Conservation (phyloP, 1,284 basidiomycete species). For the Chalciporus sp. region DNA sequence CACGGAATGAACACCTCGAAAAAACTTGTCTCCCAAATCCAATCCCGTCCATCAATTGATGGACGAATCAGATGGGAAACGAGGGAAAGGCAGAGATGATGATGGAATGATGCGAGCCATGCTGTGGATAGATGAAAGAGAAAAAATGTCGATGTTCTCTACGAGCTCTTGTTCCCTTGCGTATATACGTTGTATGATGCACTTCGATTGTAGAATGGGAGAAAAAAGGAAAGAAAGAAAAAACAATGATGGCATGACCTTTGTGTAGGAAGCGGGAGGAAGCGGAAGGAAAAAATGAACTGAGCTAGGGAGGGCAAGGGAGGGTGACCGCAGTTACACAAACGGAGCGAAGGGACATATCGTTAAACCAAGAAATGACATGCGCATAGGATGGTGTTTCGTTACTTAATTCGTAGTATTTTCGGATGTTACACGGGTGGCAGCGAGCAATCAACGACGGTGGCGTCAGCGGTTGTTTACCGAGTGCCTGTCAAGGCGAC, state of each 20-base stretch:
- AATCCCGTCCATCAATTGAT: background rate
- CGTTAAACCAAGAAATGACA: conserved; percentile 1
- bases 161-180: conserved; percentile 4
- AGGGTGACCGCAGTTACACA: background rate
- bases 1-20: too few relatives aligned
- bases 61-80: background rate
- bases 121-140: background rate
- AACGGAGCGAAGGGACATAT: background rate
- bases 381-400: conserved; percentile 9
- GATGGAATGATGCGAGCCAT: conserved; percentile 4
- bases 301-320: background rate
- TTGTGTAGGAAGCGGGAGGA: background rate
- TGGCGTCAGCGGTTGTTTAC: conserved; percentile 12
- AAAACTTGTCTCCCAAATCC: too few relatives aligned
- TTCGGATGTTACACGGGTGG: background rate
- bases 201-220: background rate
- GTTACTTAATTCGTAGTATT: conserved; percentile 12
- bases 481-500: conserved; percentile 37
- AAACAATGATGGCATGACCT: background rate
- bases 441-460: background rate
- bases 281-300: background rate
- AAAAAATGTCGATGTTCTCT: background rate
- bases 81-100: background rate
- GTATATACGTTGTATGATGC: conserved; percentile 1
- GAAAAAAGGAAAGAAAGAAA: background rate